A percentile compares a stretch with the other conserved stretches of the same genome.
Evolutionary conservation across 371 early-diverging fungal genomes (phyloP).

Genomic region (Actinomortierella wolfii): DNA sequence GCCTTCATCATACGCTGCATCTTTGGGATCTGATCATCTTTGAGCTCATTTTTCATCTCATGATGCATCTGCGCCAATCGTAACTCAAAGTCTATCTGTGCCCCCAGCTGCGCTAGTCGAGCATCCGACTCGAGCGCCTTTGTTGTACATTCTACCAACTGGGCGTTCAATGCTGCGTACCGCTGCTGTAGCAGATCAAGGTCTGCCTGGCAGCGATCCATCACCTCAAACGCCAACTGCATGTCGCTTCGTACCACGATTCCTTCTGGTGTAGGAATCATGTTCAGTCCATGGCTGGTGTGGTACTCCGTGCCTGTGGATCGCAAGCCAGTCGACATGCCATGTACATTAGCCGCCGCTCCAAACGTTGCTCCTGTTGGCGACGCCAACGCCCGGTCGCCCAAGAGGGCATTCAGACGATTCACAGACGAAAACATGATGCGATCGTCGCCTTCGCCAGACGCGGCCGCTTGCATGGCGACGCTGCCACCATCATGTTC

Average conservation of each 20-base stretch:
- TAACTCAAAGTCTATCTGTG: constrained; percentile 37
- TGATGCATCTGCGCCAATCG: constrained; percentile 32
- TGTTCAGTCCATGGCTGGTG: constrained; percentile 31
- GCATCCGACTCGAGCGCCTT: constrained; percentile 43
- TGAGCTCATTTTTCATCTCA: constrained; percentile 30
- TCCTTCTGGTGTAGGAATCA: constrained; percentile 19
- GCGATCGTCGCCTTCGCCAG: too few relatives aligned
- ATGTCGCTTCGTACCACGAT: constrained; percentile 37
- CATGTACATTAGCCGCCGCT: not conserved
- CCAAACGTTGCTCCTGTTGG: too few relatives aligned
- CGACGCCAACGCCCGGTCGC: too few relatives aligned
- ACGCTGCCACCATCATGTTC: too few relatives aligned
- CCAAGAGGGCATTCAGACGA: too few relatives aligned
- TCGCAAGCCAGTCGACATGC: not conserved
- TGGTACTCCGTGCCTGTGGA: not conserved
- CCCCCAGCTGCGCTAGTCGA: constrained; percentile 25
- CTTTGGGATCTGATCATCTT: constrained; percentile 34
- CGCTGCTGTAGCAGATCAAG: constrained; percentile 30
- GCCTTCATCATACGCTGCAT: constrained; percentile 32
- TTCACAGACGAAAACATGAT: too few relatives aligned
- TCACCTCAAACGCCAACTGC: constrained; percentile 38
- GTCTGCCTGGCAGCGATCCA: constrained; percentile 36
- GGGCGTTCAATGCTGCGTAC: constrained; percentile 12
- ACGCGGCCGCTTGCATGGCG: too few relatives aligned
- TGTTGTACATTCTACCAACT: constrained; percentile 15